Evolutionary conservation across 129 eudicot species (phyloP).

Genomic region (Chrysanthemum seticuspe): DNA sequence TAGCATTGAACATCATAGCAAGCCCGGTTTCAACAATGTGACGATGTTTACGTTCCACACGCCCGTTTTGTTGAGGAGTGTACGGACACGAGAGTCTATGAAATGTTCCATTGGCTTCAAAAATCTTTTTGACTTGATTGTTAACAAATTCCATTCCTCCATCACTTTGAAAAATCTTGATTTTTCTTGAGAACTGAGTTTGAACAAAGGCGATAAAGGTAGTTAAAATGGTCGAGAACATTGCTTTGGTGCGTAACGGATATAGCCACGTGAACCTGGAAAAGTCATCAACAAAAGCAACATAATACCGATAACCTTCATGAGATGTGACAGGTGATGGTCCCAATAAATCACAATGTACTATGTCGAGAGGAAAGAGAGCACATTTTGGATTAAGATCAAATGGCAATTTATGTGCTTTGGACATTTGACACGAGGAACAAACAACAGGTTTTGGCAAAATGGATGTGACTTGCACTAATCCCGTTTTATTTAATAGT

Average conservation of each 20-base stretch:
- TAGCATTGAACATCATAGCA: neutral
- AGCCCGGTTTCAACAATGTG: neutral
- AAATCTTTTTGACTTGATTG: neutral
- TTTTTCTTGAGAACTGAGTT: too few relatives aligned
- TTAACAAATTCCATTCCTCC: neutral
- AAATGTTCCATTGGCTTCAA: neutral
- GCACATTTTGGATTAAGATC: conserved; percentile 2
- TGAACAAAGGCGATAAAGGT: neutral
- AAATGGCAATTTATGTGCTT: neutral
- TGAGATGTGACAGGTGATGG: neutral
- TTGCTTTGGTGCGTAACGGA: neutral
- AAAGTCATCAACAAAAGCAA: neutral
- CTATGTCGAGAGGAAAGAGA: neutral
- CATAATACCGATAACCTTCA: neutral
- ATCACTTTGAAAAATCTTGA: too few relatives aligned
- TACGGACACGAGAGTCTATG: neutral
- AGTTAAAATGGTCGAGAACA: neutral
- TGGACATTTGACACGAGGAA: conserved; percentile 3
- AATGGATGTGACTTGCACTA: neutral
- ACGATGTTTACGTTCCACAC: neutral
- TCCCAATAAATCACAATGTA: neutral
- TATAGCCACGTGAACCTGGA: neutral
- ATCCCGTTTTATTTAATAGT: neutral
- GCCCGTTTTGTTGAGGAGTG: neutral
- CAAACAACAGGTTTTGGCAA: neutral